Percentiles rank a stretch among this genome's conserved stretches.
Evolutionary conservation across 768 basidiomycete genomes (phyloP).

Genomic region (Amanita jacksonii): DNA sequence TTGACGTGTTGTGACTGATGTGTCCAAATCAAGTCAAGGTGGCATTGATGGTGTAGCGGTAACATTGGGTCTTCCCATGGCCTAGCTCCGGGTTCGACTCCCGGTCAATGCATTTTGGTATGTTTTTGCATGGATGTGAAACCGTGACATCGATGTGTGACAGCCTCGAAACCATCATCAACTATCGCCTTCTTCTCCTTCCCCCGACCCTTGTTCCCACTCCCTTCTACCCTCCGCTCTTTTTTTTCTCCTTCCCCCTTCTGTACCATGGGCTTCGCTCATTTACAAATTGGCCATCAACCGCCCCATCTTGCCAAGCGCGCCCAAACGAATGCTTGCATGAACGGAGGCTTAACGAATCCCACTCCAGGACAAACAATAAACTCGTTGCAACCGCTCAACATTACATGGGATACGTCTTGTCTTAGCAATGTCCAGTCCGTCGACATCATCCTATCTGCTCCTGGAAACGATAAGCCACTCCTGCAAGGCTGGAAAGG

Average conservation of each 20-base stretch:
- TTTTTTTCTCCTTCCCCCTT: slow-evolving; percentile 1
- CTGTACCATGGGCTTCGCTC: slow-evolving; percentile 17
- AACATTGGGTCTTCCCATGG: slow-evolving; percentile 83
- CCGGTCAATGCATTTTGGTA: slow-evolving; percentile 37
- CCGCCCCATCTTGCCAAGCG: slow-evolving; percentile 16
- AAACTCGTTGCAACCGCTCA: slow-evolving; percentile 37
- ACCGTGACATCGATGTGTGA: too few relatives aligned
- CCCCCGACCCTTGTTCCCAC: background rate
- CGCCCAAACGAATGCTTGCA: slow-evolving; percentile 29
- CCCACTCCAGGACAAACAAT: slow-evolving; percentile 41
- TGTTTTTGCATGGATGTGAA: too few relatives aligned
- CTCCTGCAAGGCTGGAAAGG: slow-evolving; percentile 50
- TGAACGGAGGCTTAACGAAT: slow-evolving; percentile 44
- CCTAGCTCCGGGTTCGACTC: slow-evolving; percentile 48
- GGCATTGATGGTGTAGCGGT: slow-evolving; percentile 66
- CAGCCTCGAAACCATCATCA: background rate
- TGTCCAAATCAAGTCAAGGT: background rate
- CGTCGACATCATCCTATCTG: slow-evolving; percentile 64
- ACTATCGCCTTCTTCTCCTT: too few relatives aligned
- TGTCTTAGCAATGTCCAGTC: slow-evolving; percentile 36
- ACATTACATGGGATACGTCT: slow-evolving; percentile 55
- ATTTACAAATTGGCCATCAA: slow-evolving; percentile 16
- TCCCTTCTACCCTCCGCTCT: background rate
- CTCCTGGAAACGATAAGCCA: slow-evolving; percentile 30
- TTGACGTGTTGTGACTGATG: too few relatives aligned